These are phyloP conservation scores for Metrosideros polymorpha DNA, from an alignment of 441 rosid species.

Conservation along the genomic window DNA sequence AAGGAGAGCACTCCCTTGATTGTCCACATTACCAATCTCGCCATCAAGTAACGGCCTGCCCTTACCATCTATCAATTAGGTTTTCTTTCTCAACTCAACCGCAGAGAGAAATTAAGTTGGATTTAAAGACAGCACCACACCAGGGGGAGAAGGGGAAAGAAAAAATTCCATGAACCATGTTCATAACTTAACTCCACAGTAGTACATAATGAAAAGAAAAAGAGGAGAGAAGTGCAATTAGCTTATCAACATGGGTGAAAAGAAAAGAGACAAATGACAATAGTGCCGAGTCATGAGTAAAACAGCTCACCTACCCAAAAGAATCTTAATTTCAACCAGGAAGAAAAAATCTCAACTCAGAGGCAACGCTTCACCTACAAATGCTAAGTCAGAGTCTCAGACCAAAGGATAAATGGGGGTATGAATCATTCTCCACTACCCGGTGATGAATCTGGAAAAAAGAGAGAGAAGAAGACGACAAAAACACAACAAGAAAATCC, in stretches of 20 bases:
- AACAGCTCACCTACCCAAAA: neutral
- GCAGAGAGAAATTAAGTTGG: neutral
- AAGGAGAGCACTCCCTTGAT: neutral
- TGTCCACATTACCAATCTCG: neutral
- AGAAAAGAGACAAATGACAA: neutral
- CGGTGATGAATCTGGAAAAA: neutral
- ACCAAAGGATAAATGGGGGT: neutral
- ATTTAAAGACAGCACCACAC: neutral
- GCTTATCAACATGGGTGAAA: neutral
- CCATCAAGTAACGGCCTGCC: accelerated
- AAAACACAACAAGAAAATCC: neutral
- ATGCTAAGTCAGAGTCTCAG: neutral
- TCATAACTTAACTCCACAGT: neutral
- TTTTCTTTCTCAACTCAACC: accelerated
- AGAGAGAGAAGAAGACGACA: neutral
- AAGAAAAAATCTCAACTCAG: neutral
- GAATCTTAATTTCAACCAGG: neutral
- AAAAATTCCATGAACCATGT: neutral
- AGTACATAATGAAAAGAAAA: neutral
- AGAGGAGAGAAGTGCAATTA: neutral
- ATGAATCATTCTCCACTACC: neutral
- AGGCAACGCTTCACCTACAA: neutral
- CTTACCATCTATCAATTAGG: neutral
- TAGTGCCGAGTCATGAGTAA: neutral
- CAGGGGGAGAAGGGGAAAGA: neutral